Evolutionary conservation across 1,284 basidiomycete genomes (phyloP), one percentile per base, ranked within the genome.

Genomic region (Trametes versicolor): DNA sequence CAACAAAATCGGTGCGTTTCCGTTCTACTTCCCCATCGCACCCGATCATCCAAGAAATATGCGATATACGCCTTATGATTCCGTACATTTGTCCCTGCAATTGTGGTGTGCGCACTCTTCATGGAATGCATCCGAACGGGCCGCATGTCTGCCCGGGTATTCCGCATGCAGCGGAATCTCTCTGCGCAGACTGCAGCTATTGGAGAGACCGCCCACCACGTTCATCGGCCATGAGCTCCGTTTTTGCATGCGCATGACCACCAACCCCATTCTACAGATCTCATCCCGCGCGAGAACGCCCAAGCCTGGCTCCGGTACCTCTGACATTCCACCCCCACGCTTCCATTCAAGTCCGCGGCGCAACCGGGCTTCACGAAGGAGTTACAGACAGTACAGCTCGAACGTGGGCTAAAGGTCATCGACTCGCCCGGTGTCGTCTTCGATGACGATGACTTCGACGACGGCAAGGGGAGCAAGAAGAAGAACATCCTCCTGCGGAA

Each of bases 341-440:
- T 99, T 58, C 95, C 98, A 0, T 99, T 99, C 84, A 92, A 95
- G 68, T 96, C 95, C 0, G 93, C 96, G 7, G 93, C 96, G 3
- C 96, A 96, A 71, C 93, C 97, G 0, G 97, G 97, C 3, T 95
- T 96, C 75, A 99, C 97, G 6, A 95, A 95, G 69, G 93, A 96
- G 39, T 84, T 98, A 19, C 97, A 99, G 78, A 93, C 93, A n/a
- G 83, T 99, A 2, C 94, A 95, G 71, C 86, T 99, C 2, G 97
- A 99, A 78, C 94, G 97, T 59, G 94, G 95, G 0, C 86, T 99
- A 70, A 89, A 92, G 60, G 92, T 99, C 32, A 85, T 99, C 15
- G 98, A 99, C 79, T 98, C 96, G 57, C 97, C 98, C 0, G 97
- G 97, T 67, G 96, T 99, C 34, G 94, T 99, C 1, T 95, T 95